Conservation (phyloP, 1,139 yeast species). For the Arxiozyma slooffiae region DNA sequence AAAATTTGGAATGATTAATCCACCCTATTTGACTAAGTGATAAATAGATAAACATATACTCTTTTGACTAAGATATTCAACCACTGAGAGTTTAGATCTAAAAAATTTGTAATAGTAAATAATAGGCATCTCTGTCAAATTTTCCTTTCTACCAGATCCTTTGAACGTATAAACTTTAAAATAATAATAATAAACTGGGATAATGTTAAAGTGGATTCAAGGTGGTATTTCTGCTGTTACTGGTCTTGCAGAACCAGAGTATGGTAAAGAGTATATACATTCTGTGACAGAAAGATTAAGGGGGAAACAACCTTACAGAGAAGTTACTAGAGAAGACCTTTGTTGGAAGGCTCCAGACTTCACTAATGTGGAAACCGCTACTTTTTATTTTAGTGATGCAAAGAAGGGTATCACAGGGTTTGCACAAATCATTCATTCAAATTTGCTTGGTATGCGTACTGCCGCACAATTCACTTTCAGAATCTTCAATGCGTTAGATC, state of each 20-base stretch:
- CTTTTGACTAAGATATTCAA: too few species aligned
- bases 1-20: neutral
- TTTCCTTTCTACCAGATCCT: neutral
- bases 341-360: constrained; percentile 64
- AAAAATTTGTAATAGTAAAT: too few species aligned
- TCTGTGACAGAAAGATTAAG: constrained; percentile 60
- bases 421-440: constrained; percentile 90
- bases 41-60: neutral
- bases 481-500: constrained; percentile 40
- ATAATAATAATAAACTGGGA: neutral
- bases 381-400: constrained; percentile 70
- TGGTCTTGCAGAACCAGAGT: constrained; percentile 95
- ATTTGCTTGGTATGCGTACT: constrained; percentile 76
- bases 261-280: constrained; percentile 85
- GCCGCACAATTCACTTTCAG: constrained; percentile 94
- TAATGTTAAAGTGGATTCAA: constrained; percentile 77
- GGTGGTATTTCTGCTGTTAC: constrained; percentile 86
- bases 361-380: constrained; percentile 92
- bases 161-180: too few species aligned
- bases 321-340: constrained; percentile 55
- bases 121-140: neutral
- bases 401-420: constrained; percentile 65
- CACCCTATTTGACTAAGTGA: neutral
- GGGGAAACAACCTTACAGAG: constrained; percentile 44
- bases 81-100: too few species aligned